Conservation (phyloP, 345 rosid genomes). For the Bretschneidera sinensis region DNA sequence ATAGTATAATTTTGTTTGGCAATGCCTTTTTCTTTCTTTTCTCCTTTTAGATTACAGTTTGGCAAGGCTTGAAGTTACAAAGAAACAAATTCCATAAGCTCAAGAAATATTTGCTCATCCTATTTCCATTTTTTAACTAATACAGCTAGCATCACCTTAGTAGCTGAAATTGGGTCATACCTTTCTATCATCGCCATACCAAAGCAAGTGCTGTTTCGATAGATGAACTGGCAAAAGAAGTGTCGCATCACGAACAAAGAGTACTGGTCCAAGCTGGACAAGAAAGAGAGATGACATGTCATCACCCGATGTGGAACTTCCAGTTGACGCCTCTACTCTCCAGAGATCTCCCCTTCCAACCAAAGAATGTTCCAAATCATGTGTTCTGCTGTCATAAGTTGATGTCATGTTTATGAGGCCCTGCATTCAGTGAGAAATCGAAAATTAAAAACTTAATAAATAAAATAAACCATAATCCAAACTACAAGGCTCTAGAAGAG, state of each 20-base stretch:
- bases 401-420: constrained; percentile 70
- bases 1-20: no score
- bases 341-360: constrained; percentile 95
- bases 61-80: not conserved
- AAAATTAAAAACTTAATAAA: not conserved
- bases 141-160: not conserved
- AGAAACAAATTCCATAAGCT: not conserved
- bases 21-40: no score
- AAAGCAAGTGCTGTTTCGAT: constrained; percentile 94
- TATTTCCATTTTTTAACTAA: not conserved
- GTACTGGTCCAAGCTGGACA: constrained; percentile 89
- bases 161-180: constrained; percentile 27
- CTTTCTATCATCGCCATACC: constrained; percentile 98
- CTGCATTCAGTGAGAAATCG: constrained; percentile 32
- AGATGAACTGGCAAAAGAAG: constrained; percentile 88
- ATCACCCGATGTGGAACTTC: constrained; percentile 54
- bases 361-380: constrained; percentile 63
- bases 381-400: constrained; percentile 72
- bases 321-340: constrained; percentile 84
- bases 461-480: no score
- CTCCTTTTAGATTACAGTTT: no score
- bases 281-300: constrained; percentile 81
- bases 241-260: constrained; percentile 81
- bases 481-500: no score
- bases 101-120: not conserved